phyloP scores from a whole-genome alignment of 129 eudicot species.

The Silybum marianum region DNA sequence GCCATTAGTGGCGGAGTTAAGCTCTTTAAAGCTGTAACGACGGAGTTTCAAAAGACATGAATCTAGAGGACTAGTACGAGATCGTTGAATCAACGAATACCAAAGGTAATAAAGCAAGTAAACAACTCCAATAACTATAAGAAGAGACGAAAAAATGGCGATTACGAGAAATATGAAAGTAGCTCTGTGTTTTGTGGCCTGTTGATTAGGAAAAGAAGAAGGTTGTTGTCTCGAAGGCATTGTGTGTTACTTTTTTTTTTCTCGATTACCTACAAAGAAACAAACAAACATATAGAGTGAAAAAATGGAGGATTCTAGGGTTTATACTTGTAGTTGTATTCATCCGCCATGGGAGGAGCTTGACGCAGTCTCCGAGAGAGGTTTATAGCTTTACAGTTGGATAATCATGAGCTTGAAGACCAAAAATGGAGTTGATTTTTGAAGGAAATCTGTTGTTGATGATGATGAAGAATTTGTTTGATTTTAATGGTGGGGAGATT shows the following conservation, averaged over 20 bases:
- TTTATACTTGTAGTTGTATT: background rate
- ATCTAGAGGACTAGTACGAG: conserved; percentile 82
- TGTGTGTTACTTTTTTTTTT: background rate
- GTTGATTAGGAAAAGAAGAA: conserved; percentile 28
- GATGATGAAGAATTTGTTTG: conserved; percentile 19
- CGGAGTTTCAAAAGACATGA: conserved; percentile 64
- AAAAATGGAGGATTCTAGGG: conserved; percentile 19
- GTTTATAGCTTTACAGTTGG: conserved; percentile 52
- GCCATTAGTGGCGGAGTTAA: conserved; percentile 75
- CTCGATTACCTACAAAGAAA: background rate
- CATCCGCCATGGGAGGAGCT: conserved; percentile 23
- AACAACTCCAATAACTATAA: conserved; percentile 54
- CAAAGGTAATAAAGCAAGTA: conserved; percentile 76
- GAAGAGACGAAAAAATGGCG: conserved; percentile 52
- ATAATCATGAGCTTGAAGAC: conserved; percentile 6
- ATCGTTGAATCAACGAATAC: conserved; percentile 56
- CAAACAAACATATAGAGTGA: background rate
- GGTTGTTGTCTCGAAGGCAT: conserved; percentile 82
- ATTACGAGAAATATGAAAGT: conserved; percentile 52
- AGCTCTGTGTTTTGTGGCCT: conserved; percentile 47
- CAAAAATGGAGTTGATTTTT: conserved; percentile 4
- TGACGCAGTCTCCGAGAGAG: conserved; percentile 33
- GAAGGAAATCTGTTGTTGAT: conserved; percentile 7
- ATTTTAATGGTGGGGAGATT: conserved; percentile 11
- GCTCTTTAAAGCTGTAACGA: conserved; percentile 69